phyloP scores from a whole-genome alignment of 306 rosid genomes.

The Trichosanthes cucumerina region DNA sequence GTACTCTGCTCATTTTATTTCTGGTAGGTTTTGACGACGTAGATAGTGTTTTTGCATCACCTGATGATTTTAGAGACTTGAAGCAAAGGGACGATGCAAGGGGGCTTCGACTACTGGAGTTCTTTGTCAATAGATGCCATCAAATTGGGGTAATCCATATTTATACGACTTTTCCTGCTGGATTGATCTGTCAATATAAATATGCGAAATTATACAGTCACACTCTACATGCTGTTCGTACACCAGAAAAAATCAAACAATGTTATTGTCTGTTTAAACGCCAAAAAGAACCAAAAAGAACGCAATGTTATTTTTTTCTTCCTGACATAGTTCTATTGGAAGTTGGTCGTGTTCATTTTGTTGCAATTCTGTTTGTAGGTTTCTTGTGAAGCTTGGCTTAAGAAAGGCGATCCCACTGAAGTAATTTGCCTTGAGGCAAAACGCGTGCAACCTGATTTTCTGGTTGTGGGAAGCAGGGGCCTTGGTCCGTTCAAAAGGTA shows the following conservation, averaged over 20 bases:
- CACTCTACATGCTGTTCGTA: not conserved
- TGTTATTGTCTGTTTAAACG: not conserved
- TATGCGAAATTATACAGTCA: not conserved
- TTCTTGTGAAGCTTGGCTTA: conserved; percentile 77
- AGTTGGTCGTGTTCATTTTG: not conserved
- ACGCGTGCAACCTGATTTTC: conserved; percentile 60
- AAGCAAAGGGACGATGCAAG: conserved; percentile 35
- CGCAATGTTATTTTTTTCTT: no score
- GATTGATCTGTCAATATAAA: not conserved
- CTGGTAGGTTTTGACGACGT: conserved; percentile 62
- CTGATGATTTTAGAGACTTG: conserved; percentile 61
- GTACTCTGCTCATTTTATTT: conserved; percentile 8
- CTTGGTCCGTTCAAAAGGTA: conserved; percentile 97
- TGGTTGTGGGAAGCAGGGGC: conserved; percentile 87
- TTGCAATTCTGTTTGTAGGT: conserved; percentile 29
- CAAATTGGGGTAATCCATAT: conserved; percentile 57
- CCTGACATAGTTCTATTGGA: not conserved
- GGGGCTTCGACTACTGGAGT: conserved; percentile 74
- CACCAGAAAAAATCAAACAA: not conserved
- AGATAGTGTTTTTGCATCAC: conserved; percentile 80
- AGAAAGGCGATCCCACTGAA: conserved; percentile 73
- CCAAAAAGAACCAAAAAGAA: no score
- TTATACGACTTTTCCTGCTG: not conserved
- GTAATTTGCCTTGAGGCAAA: conserved; percentile 71
- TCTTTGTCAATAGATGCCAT: conserved; percentile 71